Conservation (phyloP, 2,329 filamentous ascomycete species). For the Claviceps lovelessii region DNA sequence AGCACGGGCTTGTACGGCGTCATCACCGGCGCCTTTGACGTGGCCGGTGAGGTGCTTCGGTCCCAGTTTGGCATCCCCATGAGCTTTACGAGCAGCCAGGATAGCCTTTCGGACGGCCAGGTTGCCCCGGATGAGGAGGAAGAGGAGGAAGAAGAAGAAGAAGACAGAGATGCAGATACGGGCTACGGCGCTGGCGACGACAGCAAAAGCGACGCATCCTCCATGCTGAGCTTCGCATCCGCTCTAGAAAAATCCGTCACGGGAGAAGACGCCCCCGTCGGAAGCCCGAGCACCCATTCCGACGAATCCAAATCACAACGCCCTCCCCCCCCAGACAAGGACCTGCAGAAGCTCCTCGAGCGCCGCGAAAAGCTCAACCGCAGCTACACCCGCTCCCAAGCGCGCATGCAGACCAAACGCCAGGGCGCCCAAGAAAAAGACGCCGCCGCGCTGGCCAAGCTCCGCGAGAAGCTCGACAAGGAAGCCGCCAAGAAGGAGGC, state of each 20-base stretch:
- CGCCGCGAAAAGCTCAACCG: constrained; percentile 48
- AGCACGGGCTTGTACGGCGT: constrained; percentile 40
- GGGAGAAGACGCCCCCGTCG: constrained; percentile 13
- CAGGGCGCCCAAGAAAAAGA: constrained; percentile 37
- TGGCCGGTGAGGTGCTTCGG: constrained; percentile 30
- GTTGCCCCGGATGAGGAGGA: constrained; percentile 14
- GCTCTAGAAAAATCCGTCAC: constrained; percentile 25
- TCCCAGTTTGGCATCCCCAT: constrained; percentile 16
- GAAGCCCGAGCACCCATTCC: constrained; percentile 15
- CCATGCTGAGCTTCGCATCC: constrained; percentile 34
- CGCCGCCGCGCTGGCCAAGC: constrained; percentile 36
- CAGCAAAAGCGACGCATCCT: constrained; percentile 29
- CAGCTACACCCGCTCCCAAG: constrained; percentile 41
- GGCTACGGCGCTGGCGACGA: constrained; percentile 6
- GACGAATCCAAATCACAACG: constrained; percentile 23
- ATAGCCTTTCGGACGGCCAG: constrained; percentile 12
- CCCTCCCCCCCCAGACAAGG: constrained; percentile 35
- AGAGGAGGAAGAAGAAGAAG: constrained; percentile 2
- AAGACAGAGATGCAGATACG: constrained; percentile 8
- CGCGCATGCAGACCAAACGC: constrained; percentile 30
- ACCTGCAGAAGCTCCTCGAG: constrained; percentile 48
- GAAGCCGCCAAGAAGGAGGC: constrained; percentile 53
- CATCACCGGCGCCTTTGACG: constrained; percentile 36
- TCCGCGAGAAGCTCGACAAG: constrained; percentile 47
- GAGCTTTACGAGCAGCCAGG: constrained; percentile 14